Evolutionary conservation across 2,329 filamentous ascomycete species (phyloP), one percentile per base, ranked within the genome.

Genomic region (Akanthomyces dipterigenus): DNA sequence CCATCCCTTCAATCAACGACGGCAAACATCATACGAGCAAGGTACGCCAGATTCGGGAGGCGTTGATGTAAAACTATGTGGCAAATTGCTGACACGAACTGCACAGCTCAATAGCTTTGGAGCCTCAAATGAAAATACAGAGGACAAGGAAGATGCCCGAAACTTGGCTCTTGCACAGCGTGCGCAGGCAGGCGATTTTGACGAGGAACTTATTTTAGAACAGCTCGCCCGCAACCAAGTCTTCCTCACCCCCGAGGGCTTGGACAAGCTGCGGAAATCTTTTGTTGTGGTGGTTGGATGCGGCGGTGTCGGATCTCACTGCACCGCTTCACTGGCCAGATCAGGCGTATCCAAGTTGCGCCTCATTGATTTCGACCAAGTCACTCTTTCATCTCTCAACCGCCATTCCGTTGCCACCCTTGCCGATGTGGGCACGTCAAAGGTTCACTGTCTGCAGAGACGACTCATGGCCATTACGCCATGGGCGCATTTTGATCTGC

Each of bases 301-400:
- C 67, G 95, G 95, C 65, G 95, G 95, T 46, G 95, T 99, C 5
- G 95, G 95, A 50, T 97, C 92, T 7, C 96, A 99, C 77, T 93
- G 91, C 64, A 85, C 88, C 5, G 88, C 93, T 1, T 88, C 95
- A 3, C 85, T 99, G 34, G 89, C 91, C 5, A 88, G 95, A 34
- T 96, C 93, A 0, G 95, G 95, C 36, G 91, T 96, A 48, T 88
- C 89, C n/a, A 88, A 87, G 68, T 82, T 99, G 60, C 88, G 95
- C 1, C 83, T 99, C 42, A 86, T 99, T 67, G 95, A 99, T 74
- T 99, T 99, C 72, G 95, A 99, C 73, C 95, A 99, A 80, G 93
- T 99, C 38, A 96, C 93, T 0, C 80, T 99, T 49, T 96, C 91
- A 65, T 96, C 92, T 3, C 78, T 99, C 60, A 99, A 99, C 74